Conservation (phyloP, 345 rosid species). For the Melaleuca alternifolia region DNA sequence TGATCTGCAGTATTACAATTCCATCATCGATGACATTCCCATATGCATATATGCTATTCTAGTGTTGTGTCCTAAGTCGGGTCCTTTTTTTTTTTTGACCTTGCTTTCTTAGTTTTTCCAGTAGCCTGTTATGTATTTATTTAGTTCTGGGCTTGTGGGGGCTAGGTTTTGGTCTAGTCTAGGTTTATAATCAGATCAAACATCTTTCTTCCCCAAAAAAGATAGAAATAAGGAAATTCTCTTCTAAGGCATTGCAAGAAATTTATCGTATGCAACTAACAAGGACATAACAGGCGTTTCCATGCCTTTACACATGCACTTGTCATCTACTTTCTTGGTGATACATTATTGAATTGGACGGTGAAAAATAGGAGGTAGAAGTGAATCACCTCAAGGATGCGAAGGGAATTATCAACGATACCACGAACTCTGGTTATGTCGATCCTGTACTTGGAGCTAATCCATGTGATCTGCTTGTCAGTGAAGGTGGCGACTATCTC, state of each 20-base stretch:
- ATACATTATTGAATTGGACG: not conserved
- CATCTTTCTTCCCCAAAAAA: not conserved
- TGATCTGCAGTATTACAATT: slow-evolving; percentile 15
- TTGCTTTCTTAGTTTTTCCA: not conserved
- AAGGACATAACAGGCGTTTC: not conserved
- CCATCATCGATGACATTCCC: not conserved
- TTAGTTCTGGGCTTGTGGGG: not conserved
- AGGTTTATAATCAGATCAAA: not conserved
- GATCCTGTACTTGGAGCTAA: slow-evolving; percentile 29
- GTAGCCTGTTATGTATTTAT: not conserved
- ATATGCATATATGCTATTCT: not conserved
- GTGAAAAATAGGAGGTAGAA: not conserved
- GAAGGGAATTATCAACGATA: slow-evolving; percentile 43
- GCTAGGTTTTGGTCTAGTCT: not conserved
- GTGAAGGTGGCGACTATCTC: slow-evolving; percentile 24
- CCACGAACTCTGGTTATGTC: slow-evolving; percentile 46
- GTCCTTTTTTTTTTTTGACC: not conserved
- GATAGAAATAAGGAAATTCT: not conserved
- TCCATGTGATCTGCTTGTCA: slow-evolving; percentile 39
- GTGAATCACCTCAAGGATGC: slow-evolving; percentile 41
- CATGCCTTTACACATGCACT: not conserved
- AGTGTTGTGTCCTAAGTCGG: not conserved
- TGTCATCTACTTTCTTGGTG: not conserved
- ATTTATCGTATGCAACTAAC: not conserved
- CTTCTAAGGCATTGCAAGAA: not conserved